Conservation (phyloP, 106 monocot genomes). For the Allium cepa region DNA sequence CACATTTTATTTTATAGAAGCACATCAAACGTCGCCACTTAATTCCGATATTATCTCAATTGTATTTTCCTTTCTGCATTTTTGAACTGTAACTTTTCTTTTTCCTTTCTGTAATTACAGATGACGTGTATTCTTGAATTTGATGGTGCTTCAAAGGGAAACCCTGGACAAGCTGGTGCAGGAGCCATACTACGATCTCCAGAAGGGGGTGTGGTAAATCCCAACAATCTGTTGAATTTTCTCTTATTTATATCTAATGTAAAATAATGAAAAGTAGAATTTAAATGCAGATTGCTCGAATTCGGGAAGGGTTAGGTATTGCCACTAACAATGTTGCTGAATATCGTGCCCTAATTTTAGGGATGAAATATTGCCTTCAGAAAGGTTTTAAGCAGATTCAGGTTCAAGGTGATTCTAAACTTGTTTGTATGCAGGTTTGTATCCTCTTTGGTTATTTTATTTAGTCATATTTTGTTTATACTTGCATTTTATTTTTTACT, state of each 20-base stretch:
- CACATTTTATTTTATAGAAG: too few relatives aligned
- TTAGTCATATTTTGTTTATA: not conserved
- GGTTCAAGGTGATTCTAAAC: slow-evolving; percentile 63
- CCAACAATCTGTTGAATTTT: not conserved
- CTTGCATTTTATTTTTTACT: not conserved
- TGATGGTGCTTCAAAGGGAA: slow-evolving; percentile 32
- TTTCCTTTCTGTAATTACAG: not conserved
- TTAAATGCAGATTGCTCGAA: slow-evolving; percentile 35
- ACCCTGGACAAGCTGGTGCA: slow-evolving; percentile 25
- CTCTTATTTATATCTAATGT: not conserved
- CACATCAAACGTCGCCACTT: too few relatives aligned
- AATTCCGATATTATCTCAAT: too few relatives aligned
- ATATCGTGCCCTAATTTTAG: slow-evolving; percentile 65
- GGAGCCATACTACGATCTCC: slow-evolving; percentile 22
- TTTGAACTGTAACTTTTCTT: not conserved
- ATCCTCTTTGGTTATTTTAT: not conserved
- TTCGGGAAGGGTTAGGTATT: slow-evolving; percentile 65
- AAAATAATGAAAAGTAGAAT: slow-evolving; percentile 1
- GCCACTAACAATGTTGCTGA: slow-evolving; percentile 75
- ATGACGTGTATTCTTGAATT: slow-evolving; percentile 32
- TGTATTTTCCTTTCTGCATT: not conserved
- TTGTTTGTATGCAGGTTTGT: slow-evolving; percentile 60
- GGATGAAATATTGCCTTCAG: slow-evolving; percentile 46
- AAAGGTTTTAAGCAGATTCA: slow-evolving; percentile 55
- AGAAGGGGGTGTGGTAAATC: slow-evolving; percentile 18